These are phyloP conservation scores for Tuber melanosporum DNA, from an alignment of 495 filamentous ascomycete species.

Conservation along the genomic window DNA sequence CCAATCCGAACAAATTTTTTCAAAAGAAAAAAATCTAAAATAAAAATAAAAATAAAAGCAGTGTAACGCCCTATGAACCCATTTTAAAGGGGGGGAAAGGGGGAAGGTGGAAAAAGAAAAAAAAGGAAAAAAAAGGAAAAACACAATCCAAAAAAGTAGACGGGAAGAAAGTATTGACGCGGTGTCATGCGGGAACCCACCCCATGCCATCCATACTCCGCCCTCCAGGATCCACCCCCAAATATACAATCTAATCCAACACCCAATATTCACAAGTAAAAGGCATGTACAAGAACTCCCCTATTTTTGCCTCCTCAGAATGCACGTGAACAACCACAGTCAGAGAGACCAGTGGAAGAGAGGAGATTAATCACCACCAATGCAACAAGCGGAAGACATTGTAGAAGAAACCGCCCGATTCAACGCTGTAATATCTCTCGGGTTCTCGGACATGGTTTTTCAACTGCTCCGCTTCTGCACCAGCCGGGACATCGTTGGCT, in stretches of 20 bases:
- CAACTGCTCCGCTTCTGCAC: slow-evolving; percentile 6
- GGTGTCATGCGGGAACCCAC: not conserved
- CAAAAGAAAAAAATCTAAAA: not conserved
- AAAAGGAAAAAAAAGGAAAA: not conserved
- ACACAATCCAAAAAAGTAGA: not conserved
- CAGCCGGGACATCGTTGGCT: slow-evolving; percentile 31
- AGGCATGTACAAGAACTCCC: slow-evolving; percentile 18
- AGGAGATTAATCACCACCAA: slow-evolving; percentile 32
- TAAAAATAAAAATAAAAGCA: not conserved
- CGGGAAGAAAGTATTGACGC: slow-evolving; percentile 8
- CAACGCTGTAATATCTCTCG: slow-evolving; percentile 35
- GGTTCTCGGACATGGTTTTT: slow-evolving; percentile 30
- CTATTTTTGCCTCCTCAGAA: slow-evolving; percentile 6
- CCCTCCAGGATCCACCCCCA: slow-evolving; percentile 43
- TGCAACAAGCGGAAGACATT: slow-evolving; percentile 37
- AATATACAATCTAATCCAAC: slow-evolving; percentile 39
- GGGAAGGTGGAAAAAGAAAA: slow-evolving; percentile 3
- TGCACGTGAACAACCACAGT: not conserved
- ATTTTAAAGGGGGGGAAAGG: not conserved
- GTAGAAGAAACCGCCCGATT: slow-evolving; percentile 37
- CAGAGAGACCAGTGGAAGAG: not conserved
- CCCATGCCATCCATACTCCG: not conserved
- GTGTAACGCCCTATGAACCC: not conserved
- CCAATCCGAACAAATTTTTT: not conserved
- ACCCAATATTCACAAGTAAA: slow-evolving; percentile 41